These are phyloP conservation scores for Recurvomyces mirabilis DNA, from an alignment of 495 filamentous ascomycete genomes.

Conservation along the genomic window DNA sequence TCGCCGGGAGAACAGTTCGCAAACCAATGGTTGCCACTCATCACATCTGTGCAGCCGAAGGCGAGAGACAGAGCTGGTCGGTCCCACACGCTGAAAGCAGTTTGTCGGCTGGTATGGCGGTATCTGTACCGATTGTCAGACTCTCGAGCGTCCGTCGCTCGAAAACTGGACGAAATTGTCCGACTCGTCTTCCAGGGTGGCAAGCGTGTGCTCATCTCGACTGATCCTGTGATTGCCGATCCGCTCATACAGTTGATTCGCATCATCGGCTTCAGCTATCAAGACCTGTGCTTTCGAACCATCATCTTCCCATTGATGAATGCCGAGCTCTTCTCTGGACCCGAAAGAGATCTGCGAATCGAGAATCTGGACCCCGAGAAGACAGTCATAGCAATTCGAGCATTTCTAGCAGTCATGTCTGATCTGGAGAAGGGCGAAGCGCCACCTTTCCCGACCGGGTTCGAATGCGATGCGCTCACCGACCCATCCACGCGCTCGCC, in stretches of 20 bases:
- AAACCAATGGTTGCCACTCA: conserved; percentile 71
- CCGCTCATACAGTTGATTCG: conserved; percentile 87
- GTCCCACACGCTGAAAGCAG: conserved; percentile 72
- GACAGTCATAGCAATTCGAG: conserved; percentile 89
- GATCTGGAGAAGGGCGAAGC: conserved; percentile 82
- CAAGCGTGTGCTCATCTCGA: conserved; percentile 65
- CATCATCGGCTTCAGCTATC: conserved; percentile 88
- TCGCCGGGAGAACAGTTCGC: conserved; percentile 74
- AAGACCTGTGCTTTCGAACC: conserved; percentile 79
- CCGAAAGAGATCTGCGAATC: conserved; percentile 68
- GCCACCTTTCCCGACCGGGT: conserved; percentile 62
- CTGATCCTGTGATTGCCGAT: conserved; percentile 70
- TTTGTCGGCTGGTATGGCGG: conserved; percentile 90
- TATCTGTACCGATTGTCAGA: conserved; percentile 84
- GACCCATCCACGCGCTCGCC: conserved; percentile 27
- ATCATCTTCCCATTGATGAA: conserved; percentile 94
- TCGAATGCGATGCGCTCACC: conserved; percentile 26
- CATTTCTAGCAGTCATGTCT: conserved; percentile 83
- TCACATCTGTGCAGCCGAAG: conserved; percentile 60
- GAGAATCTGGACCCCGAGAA: conserved; percentile 92
- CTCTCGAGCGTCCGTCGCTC: conserved; percentile 49
- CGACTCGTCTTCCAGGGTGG: conserved; percentile 68
- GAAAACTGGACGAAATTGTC: conserved; percentile 79
- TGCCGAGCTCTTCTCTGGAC: conserved; percentile 63
- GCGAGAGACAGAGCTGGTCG: conserved; percentile 73